Base-by-base conservation (phyloP, 1,139 yeast species). In the Kodamaea anthophila region DNA sequence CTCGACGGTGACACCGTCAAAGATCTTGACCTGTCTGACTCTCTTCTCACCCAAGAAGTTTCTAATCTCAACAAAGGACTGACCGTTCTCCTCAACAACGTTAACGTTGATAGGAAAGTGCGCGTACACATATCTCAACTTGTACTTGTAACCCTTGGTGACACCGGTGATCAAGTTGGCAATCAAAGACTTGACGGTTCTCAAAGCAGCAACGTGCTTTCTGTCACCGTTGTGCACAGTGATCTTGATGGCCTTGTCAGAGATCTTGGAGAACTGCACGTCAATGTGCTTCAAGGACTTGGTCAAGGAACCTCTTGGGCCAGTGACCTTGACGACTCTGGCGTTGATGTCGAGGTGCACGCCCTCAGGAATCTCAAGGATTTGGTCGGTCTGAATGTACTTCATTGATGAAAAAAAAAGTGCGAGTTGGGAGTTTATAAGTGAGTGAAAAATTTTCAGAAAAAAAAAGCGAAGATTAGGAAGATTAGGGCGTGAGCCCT, bases 61-160 rank as follows among this genome's bases (percentile, higher is more conserved):
- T 84, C 98, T 88, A 76, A 91, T 88, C 75, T 91, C 98, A 55
- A 88, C 83, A 59, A 58, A 76, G 46, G 74, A 68, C 42, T 76
- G 70, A 56, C 87, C 88, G 36, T 86, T 84, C 54, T 74, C 68
- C 53, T 85, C 81, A 56, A 79, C 61, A 48, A 79, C 65, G 77
- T 88, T 91, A 53, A 91, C 96, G 71, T 93, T 91, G 73, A 93
- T 93, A 66, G 98, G 99, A 95, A 91, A 91, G 85, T 93, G 98
- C 81, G 98, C 99, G 65, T 91, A 93, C 51, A 91, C 98, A 69
- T 87, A 88, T 78, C 97, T 86, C 96, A 91, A 81, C 87, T 91
- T 91, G 94, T 91, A 91, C 74, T 83, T 80, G 94, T 74, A 91
- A 69, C 98, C 97, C 77, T 82, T 82, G 67, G 98, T 91, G 61